Evolutionary conservation across 495 filamentous ascomycete genomes (phyloP).

Genomic region (Cercophora newfieldiana): DNA sequence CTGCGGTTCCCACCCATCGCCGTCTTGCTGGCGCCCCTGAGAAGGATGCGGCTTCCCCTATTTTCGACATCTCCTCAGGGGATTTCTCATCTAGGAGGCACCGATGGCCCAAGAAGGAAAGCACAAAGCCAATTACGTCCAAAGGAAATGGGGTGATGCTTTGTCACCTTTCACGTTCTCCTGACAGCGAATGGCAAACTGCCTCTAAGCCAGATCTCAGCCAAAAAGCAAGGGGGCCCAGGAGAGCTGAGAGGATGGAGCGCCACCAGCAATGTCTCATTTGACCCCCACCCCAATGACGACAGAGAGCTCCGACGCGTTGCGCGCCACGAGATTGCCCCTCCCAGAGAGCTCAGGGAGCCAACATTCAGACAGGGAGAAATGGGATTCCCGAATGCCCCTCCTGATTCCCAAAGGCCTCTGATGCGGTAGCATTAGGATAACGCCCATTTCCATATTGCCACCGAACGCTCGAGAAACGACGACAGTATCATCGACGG

Average conservation of each 20-base stretch:
- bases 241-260: not conserved
- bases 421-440: not conserved
- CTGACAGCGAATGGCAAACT: too few species aligned
- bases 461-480: not conserved
- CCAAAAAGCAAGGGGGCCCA: not conserved
- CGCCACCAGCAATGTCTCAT: not conserved
- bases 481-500: not conserved
- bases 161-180: not conserved
- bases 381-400: not conserved
- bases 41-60: not conserved
- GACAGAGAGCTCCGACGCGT: conserved; percentile 2
- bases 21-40: not conserved
- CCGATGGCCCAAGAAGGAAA: not conserved
- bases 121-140: not conserved
- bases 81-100: not conserved
- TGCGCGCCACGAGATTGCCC: conserved; percentile 11
- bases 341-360: not conserved
- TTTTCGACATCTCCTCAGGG: not conserved
- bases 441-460: not conserved
- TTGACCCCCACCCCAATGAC: conserved; percentile 9
- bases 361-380: not conserved
- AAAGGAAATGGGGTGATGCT: not conserved
- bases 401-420: not conserved
- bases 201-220: not conserved
- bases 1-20: too few species aligned